These are phyloP conservation scores for Apiospora arundinis DNA, from an alignment of 2,329 filamentous ascomycete genomes.

Conservation along the genomic window DNA sequence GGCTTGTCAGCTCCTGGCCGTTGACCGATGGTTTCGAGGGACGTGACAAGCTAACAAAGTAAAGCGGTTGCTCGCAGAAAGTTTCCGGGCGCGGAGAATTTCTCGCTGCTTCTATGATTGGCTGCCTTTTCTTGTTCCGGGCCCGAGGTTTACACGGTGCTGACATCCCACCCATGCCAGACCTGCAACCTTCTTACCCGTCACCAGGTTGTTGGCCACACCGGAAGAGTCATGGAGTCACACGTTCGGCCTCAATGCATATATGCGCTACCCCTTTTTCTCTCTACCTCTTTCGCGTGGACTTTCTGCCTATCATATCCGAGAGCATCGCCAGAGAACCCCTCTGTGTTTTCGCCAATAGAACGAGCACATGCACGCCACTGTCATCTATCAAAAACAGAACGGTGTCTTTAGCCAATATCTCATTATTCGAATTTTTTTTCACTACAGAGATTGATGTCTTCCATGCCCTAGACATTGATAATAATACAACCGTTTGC, in stretches of 20 bases:
- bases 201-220: neutral
- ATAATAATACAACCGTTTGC: neutral
- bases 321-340: no score
- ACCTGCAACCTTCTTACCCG: neutral
- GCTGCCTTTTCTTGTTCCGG: neutral
- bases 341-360: no score
- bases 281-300: neutral
- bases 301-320: no score
- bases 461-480: neutral
- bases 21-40: neutral
- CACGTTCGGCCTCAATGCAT: neutral
- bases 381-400: no score
- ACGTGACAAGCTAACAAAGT: neutral
- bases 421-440: neutral
- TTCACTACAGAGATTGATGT: neutral
- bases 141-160: neutral
- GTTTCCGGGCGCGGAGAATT: neutral
- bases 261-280: neutral
- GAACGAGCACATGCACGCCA: neutral
- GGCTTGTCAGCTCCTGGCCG: neutral
- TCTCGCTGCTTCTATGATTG: conserved; percentile 9
- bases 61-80: neutral
- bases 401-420: no score
- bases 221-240: conserved; percentile 5
- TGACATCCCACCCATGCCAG: neutral